Evolutionary conservation across 176 grass and related monocot genomes (phyloP), one percentile per base, ranked within the genome.

Genomic region (Elymus sibiricus): DNA sequence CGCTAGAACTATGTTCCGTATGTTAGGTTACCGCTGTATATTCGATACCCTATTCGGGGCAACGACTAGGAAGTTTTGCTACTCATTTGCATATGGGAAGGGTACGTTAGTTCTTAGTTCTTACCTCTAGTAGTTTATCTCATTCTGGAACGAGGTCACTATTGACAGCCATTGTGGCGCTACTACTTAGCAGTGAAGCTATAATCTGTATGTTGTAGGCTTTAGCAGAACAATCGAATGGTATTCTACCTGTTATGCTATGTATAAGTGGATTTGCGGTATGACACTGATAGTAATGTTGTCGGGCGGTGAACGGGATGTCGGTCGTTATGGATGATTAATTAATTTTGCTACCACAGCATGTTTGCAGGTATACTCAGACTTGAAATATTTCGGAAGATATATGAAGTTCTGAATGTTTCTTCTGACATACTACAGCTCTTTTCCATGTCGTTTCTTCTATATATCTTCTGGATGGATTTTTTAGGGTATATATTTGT

Each of bases 11-110:
- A n/a, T 79, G 80, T 74, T 88, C 76, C 13, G 6, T 44, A 63
- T 86, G 32, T 65, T 59, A 64, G 74, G 44, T 40, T 70, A 59
- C 78, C 34, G 2, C 29, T 88, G 86, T 91, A 85, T 81, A 91
- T 85, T 80, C 55, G 26, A 76, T 79, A 75, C 64, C 80, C 32
- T 80, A 77, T 56, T 22, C 34, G 39, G 77, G 72, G 59, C 31
- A 84, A 70, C 29, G 9, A 63, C 39, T 91, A 77, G 77, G 70
- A 88, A 91, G 42, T 88, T 85, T 91, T 91, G 63, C 60, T 64
- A 56, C 32, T 35, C 29, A 26, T 77, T 84, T 81, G 82, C 63
- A 60, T 74, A 63, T 53, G 81, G 32, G 53, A 51, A 70, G 32
- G 70, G 19, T 25, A 74, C 85, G 40, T 64, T 87, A 26, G 22